These are phyloP conservation scores for Pholiota conissans DNA, from an alignment of 768 basidiomycete species.

Conservation along the genomic window DNA sequence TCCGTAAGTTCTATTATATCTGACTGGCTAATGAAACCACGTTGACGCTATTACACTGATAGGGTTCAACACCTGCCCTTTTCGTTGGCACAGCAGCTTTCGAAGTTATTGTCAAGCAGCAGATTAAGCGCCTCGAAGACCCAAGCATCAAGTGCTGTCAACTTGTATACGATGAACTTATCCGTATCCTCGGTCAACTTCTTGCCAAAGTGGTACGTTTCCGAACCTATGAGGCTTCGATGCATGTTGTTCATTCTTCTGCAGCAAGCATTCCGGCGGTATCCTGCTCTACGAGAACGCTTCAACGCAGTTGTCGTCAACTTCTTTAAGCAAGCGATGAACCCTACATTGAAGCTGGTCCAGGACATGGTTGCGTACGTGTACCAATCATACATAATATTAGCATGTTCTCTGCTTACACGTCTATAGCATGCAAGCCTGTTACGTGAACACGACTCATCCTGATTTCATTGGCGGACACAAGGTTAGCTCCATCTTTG, in stretches of 20 bases:
- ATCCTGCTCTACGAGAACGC: constrained; percentile 93
- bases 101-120: constrained; percentile 98
- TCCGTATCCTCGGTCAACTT: constrained; percentile 91
- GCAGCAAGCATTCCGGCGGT: constrained; percentile 94
- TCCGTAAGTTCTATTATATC: constrained; percentile 60
- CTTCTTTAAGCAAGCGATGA: constrained; percentile 95
- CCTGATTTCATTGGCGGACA: constrained; percentile 98
- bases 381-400: neutral
- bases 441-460: constrained; percentile 98
- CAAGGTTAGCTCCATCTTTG: constrained; percentile 46
- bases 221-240: neutral
- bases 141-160: constrained; percentile 93
- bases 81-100: constrained; percentile 98
- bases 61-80: constrained; percentile 95
- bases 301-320: constrained; percentile 96
- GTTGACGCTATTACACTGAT: neutral
- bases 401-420: neutral
- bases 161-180: constrained; percentile 95
- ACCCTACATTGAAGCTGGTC: constrained; percentile 93
- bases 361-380: constrained; percentile 88
- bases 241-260: neutral
- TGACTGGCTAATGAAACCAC: neutral
- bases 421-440: constrained; percentile 85
- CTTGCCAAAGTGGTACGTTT: constrained; percentile 81
- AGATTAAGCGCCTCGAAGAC: constrained; percentile 96